Percentiles rank a stretch among this genome's conserved stretches.
phyloP scores from a whole-genome alignment of 73 alveolate genomes.

The Uronychia setigera region DNA sequence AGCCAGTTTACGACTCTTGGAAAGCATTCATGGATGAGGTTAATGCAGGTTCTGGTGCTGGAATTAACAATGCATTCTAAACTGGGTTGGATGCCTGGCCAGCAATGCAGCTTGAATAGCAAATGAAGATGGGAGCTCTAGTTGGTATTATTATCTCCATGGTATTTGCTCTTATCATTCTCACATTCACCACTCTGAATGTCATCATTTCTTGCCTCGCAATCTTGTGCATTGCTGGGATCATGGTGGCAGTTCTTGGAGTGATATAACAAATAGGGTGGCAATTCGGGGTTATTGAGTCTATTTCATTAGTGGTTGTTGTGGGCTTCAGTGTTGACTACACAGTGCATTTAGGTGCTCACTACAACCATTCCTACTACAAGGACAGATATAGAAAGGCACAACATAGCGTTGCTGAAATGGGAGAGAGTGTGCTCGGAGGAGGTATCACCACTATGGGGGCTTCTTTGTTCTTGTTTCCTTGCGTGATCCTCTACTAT shows the following conservation, averaged over 20 bases:
- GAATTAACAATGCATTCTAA: constrained; percentile 8
- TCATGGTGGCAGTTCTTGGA: constrained; percentile 14
- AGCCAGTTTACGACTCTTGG: background rate
- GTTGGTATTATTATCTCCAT: constrained; percentile 20
- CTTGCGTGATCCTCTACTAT: constrained; percentile 27
- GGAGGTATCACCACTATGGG: constrained; percentile 63
- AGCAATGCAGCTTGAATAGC: background rate
- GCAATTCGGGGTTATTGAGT: constrained; percentile 36
- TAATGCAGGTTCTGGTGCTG: background rate
- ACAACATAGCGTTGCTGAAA: constrained; percentile 37
- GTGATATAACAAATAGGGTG: constrained; percentile 9
- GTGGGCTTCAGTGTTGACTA: constrained; percentile 66
- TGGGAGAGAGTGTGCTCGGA: constrained; percentile 56
- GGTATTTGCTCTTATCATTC: constrained; percentile 23
- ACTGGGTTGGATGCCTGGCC: background rate
- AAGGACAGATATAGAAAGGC: constrained; percentile 30
- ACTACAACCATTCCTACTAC: constrained; percentile 29
- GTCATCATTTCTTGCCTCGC: constrained; percentile 2
- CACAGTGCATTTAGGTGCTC: constrained; percentile 55
- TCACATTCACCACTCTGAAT: constrained; percentile 26
- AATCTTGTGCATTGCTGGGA: background rate
- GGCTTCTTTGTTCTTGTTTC: constrained; percentile 44
- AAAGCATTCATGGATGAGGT: background rate
- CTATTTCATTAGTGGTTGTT: constrained; percentile 57
- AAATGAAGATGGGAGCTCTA: constrained; percentile 1